These are phyloP conservation scores for Cerioporus squamosus DNA, from an alignment of 1,284 basidiomycete species.

Conservation along the genomic window DNA sequence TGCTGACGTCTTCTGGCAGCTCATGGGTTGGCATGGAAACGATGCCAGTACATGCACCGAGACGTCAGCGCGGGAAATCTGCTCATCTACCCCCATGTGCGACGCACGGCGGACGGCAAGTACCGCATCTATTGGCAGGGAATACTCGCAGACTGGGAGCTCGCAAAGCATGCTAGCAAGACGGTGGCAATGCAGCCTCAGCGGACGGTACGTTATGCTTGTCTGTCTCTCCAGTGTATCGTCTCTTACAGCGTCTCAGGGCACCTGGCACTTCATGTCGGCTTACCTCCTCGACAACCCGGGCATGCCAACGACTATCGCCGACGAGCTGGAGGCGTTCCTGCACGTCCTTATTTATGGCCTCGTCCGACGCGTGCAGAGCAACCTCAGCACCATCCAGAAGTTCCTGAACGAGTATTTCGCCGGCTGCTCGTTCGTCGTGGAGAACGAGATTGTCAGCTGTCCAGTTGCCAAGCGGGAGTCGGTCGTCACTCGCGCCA, in stretches of 20 bases:
- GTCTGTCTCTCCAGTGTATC: background rate
- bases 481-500: background rate
- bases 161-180: background rate
- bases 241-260: background rate
- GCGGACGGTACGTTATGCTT: background rate
- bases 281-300: background rate
- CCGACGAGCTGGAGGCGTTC: conserved; percentile 11
- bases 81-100: conserved; percentile 6
- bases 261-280: conserved; percentile 18
- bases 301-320: background rate
- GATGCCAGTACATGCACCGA: conserved; percentile 2
- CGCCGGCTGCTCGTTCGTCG: background rate
- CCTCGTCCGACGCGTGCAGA: background rate
- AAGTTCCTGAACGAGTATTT: background rate
- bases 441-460: background rate
- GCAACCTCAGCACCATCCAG: background rate
- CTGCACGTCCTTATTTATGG: conserved; percentile 8
- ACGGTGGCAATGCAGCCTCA: background rate
- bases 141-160: conserved; percentile 14
- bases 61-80: conserved; percentile 18
- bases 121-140: background rate
- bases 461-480: background rate
- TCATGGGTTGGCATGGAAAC: background rate
- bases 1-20: background rate
- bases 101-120: too few relatives aligned